A percentile compares a stretch with the other conserved stretches of the same genome.
phyloP scores from a whole-genome alignment of 2,329 filamentous ascomycete species.

The Cadophora malorum region DNA sequence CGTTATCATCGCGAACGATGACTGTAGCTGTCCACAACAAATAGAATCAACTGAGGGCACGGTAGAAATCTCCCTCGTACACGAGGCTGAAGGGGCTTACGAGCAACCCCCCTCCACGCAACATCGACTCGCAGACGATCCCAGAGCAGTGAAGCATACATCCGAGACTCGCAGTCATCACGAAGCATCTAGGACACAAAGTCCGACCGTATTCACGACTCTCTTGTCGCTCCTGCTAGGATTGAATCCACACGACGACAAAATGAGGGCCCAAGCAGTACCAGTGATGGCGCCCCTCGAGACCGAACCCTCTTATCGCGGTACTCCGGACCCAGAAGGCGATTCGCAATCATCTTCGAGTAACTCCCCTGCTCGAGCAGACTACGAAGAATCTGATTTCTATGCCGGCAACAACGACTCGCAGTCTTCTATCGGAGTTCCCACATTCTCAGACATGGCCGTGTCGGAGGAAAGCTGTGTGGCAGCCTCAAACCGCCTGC shows the following conservation, averaged over 20 bases:
- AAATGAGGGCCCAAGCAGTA: slow-evolving; percentile 40
- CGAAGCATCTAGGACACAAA: not conserved
- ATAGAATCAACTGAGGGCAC: not conserved
- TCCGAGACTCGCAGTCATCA: not conserved
- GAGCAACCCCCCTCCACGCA: slow-evolving; percentile 19
- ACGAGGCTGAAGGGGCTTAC: slow-evolving; percentile 31
- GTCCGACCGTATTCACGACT: slow-evolving; percentile 13
- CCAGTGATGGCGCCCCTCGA: slow-evolving; percentile 38
- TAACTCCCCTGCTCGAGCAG: slow-evolving; percentile 75
- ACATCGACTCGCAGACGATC: slow-evolving; percentile 9
- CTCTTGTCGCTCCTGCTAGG: slow-evolving; percentile 1
- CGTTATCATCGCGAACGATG: not conserved
- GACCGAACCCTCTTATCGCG: slow-evolving; percentile 38
- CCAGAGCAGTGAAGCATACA: not conserved
- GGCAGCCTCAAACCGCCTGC: slow-evolving; percentile 83
- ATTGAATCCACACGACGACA: slow-evolving; percentile 18
- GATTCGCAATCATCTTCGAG: slow-evolving; percentile 58
- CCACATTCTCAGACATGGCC: slow-evolving; percentile 77
- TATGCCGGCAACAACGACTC: slow-evolving; percentile 91
- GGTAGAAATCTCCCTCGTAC: not conserved
- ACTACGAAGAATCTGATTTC: slow-evolving; percentile 93
- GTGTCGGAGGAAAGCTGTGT: slow-evolving; percentile 71
- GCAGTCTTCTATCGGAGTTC: slow-evolving; percentile 85
- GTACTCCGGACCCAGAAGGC: slow-evolving; percentile 41
- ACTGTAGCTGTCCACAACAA: not conserved